Evolutionary conservation across 2,329 filamentous ascomycete genomes (phyloP).

Genomic region (Cordyceps pruinosa): DNA sequence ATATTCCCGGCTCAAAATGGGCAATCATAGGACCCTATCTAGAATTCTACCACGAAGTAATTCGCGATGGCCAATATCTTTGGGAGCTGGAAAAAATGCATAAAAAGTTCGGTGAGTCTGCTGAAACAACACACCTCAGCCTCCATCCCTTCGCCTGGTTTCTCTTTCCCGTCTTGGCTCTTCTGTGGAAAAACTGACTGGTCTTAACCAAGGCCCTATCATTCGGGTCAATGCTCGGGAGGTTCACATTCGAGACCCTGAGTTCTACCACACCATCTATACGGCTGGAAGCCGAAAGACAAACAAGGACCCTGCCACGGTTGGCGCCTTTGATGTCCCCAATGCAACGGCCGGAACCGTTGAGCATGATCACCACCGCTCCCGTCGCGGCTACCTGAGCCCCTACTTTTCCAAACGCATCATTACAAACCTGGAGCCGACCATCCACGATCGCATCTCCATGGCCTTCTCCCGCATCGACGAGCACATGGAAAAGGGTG

Average conservation of each 20-base stretch:
- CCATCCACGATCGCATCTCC: neutral
- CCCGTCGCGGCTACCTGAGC: constrained; percentile 1
- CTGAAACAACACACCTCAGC: no score
- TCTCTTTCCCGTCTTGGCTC: no score
- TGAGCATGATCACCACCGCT: constrained; percentile 3
- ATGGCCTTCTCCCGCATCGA: neutral
- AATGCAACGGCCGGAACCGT: neutral
- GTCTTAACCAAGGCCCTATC: constrained; percentile 21
- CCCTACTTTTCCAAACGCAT: constrained; percentile 15
- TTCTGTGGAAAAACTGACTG: neutral
- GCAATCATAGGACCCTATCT: constrained; percentile 7
- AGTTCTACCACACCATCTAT: constrained; percentile 19
- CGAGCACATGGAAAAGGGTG: neutral
- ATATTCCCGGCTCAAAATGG: constrained; percentile 14
- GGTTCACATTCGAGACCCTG: constrained; percentile 21
- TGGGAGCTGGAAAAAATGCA: constrained; percentile 12
- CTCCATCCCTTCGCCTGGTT: no score
- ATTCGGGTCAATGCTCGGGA: constrained; percentile 24
- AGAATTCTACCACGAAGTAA: constrained; percentile 1
- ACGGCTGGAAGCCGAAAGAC: neutral
- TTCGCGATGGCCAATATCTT: neutral
- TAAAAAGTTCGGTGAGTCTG: neutral
- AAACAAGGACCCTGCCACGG: constrained; percentile 7
- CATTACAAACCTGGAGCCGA: neutral
- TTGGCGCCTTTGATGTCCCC: constrained; percentile 1